These are phyloP conservation scores for Neolecta irregularis DNA, from an alignment of 1,139 yeast genomes.

Conservation along the genomic window DNA sequence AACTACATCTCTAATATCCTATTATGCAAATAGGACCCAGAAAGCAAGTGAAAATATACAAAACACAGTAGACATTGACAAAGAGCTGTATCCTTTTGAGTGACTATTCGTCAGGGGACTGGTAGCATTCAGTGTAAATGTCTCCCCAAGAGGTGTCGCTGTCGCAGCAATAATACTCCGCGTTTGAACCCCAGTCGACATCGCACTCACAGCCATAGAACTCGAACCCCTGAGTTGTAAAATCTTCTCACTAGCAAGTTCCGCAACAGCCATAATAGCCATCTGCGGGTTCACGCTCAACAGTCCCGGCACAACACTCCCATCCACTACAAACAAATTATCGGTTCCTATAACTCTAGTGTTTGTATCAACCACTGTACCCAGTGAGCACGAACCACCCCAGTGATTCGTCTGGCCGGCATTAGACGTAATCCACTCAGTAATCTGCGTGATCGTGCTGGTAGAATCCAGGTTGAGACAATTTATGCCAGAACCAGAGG, in stretches of 20 bases:
- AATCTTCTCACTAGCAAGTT: conserved; percentile 4
- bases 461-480: conserved; percentile 3
- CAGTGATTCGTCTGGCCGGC: conserved; percentile 4
- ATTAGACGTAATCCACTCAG: conserved; percentile 3
- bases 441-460: conserved; percentile 3
- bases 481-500: not conserved
- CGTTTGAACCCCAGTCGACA: too few species aligned
- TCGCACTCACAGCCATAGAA: too few species aligned
- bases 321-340: conserved; percentile 5
- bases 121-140: too few species aligned
- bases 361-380: conserved; percentile 3
- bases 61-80: too few species aligned
- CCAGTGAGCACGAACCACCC: conserved; percentile 1
- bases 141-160: too few species aligned
- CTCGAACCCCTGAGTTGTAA: too few species aligned
- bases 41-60: too few species aligned
- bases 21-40: too few species aligned
- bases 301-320: conserved; percentile 2
- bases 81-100: too few species aligned
- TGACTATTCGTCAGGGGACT: too few species aligned
- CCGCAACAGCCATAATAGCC: conserved; percentile 5
- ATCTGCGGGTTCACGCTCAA: conserved; percentile 5
- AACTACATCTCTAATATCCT: too few species aligned
- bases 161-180: too few species aligned
- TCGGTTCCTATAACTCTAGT: conserved; percentile 3